These are phyloP conservation scores for Salix viminalis DNA, from an alignment of 345 rosid genomes.

Conservation along the genomic window DNA sequence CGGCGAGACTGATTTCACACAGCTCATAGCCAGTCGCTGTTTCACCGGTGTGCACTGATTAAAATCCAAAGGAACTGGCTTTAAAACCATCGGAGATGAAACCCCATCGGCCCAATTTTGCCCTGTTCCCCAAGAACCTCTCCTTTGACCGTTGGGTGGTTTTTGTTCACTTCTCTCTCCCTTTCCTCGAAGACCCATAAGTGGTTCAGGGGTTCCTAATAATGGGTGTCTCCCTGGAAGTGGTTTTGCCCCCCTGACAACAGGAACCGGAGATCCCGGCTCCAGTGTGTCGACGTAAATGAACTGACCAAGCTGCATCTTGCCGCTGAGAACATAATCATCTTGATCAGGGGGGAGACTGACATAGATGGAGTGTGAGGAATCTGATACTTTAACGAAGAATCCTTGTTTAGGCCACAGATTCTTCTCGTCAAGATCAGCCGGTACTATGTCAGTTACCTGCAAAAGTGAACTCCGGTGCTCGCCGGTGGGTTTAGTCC, in stretches of 20 bases:
- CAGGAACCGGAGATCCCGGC: slow-evolving; percentile 90
- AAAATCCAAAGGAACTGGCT: slow-evolving; percentile 81
- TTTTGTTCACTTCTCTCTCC: slow-evolving; percentile 40
- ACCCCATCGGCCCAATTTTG: slow-evolving; percentile 36
- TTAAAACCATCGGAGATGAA: slow-evolving; percentile 61
- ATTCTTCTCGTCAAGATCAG: slow-evolving; percentile 86
- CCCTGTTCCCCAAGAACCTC: slow-evolving; percentile 82
- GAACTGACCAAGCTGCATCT: slow-evolving; percentile 94
- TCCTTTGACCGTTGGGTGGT: slow-evolving; percentile 40
- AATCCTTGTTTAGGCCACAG: slow-evolving; percentile 91
- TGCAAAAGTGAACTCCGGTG: slow-evolving; percentile 86
- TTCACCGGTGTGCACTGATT: slow-evolving; percentile 83
- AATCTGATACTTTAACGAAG: slow-evolving; percentile 87
- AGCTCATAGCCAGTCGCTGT: slow-evolving; percentile 22
- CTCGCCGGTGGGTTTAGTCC: slow-evolving; percentile 76
- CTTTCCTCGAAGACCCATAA: slow-evolving; percentile 60
- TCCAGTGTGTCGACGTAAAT: slow-evolving; percentile 79
- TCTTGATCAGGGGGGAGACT: slow-evolving; percentile 82
- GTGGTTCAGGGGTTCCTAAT: slow-evolving; percentile 82
- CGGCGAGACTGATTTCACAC: slow-evolving; percentile 51
- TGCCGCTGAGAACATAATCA: slow-evolving; percentile 76
- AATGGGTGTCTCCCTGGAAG: slow-evolving; percentile 90
- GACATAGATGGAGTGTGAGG: slow-evolving; percentile 85
- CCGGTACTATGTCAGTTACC: slow-evolving; percentile 89
- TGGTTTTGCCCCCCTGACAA: slow-evolving; percentile 74